Evolutionary conservation across 2,329 filamentous ascomycete genomes (phyloP), one percentile per base, ranked within the genome.

Genomic region (Nigrospora oryzae): DNA sequence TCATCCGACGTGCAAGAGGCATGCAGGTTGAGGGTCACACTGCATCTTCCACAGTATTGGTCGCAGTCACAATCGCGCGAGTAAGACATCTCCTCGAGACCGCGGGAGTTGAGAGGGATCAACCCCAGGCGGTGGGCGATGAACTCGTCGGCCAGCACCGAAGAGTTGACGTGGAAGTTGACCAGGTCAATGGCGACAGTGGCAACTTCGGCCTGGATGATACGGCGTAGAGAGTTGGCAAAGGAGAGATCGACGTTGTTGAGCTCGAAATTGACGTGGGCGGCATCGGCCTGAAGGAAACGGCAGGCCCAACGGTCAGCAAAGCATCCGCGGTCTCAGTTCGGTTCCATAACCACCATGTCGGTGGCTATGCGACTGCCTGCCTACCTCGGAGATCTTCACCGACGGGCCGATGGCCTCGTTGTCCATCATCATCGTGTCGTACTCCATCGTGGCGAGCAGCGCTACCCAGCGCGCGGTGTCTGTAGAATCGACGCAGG

Each of bases 21-120:
- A 59, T 95, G 84, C 35, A 98, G 76, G 4, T 79, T 84, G 28
- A 98, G 78, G 19, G 82, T 85, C 42, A 97, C 86, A 54, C 86
- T 87, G 73, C 93, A 98, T 56, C 86, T 80, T 53, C 95, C 86
- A 71, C 93, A 98, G 70, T 90, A 89, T 57, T 91, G 84, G 57
- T 96, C 91, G 73, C 93, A 98, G 61, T 95, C 89, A 72, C 93
- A 98, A 67, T 97, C 91, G 59, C 91, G 86, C 40, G 86, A 85
- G 69, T 95, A 95, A 51, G 86, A 75, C 50, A 97, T 77, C 56
- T 84, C 77, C 53, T 90, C 86, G 56, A 91, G 83, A 60, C 87
- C 86, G 59, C 87, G 86, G 46, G 88, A 87, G 62, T 85, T 83
- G 40, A 98, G 79, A 1, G 93, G 93, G 46, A 97, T 82, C 39